Percentiles rank a stretch among this genome's conserved stretches.
Evolutionary conservation across 257 asterid species (phyloP).

Genomic region (Orobanche coerulescens): DNA sequence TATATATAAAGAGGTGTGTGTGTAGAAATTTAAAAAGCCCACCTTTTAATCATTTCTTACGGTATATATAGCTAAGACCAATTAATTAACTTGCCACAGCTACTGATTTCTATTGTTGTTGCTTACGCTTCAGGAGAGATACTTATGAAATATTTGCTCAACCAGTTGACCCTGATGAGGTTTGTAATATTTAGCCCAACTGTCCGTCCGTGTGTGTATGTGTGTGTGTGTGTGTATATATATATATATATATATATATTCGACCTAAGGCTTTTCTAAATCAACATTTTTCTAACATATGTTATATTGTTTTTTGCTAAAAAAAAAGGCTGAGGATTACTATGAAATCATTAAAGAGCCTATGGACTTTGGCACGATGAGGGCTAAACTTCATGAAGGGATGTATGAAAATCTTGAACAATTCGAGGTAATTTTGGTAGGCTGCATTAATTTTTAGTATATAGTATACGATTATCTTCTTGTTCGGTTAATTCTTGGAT

Average conservation of each 20-base stretch:
- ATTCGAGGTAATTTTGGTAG: no score
- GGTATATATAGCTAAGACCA: no score
- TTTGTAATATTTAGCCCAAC: not conserved
- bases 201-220: not conserved
- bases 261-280: no score
- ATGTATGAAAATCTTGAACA: constrained; percentile 63
- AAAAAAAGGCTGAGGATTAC: constrained; percentile 64
- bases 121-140: constrained; percentile 51
- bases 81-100: not conserved
- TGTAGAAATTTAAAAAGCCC: no score
- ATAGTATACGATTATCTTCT: no score
- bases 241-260: no score
- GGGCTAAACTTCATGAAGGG: constrained; percentile 92
- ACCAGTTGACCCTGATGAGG: constrained; percentile 82
- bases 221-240: no score
- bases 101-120: not conserved
- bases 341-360: constrained; percentile 68
- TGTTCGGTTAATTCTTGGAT: no score
- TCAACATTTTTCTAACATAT: no score
- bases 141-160: constrained; percentile 67
- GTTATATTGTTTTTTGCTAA: not conserved
- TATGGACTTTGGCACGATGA: constrained; percentile 95
- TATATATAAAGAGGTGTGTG: not conserved
- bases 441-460: no score
- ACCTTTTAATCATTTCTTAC: no score